phyloP scores from a whole-genome alignment of 331 rosid genomes.

The Malus hybrid region DNA sequence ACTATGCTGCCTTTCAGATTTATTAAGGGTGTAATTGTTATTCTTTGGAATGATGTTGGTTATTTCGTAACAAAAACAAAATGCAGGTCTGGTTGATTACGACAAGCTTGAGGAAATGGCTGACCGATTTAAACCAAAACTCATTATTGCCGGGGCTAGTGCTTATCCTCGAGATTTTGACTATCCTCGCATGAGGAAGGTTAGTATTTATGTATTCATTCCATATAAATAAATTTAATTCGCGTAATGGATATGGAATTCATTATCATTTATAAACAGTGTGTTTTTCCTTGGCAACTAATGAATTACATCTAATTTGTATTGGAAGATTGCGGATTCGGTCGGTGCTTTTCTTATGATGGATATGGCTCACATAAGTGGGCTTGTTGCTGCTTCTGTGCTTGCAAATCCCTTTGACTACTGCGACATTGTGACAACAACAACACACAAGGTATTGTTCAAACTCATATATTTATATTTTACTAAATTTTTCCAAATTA shows the following conservation, averaged over 20 bases:
- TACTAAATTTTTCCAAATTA: neutral
- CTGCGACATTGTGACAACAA: slow-evolving; percentile 90
- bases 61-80: neutral
- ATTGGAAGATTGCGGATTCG: slow-evolving; percentile 63
- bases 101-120: slow-evolving; percentile 92
- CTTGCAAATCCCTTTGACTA: slow-evolving; percentile 80
- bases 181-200: slow-evolving; percentile 86
- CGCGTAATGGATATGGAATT: neutral
- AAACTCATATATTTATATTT: neutral
- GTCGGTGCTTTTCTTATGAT: slow-evolving; percentile 98
- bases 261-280: neutral
- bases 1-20: neutral
- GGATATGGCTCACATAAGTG: slow-evolving; percentile 99
- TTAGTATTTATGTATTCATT: slow-evolving; percentile 15
- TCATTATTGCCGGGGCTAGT: slow-evolving; percentile 93
- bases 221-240: neutral
- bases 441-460: slow-evolving; percentile 80
- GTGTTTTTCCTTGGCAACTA: slow-evolving; percentile 3
- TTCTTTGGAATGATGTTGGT: neutral
- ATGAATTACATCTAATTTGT: slow-evolving; percentile 19
- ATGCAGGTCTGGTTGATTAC: slow-evolving; percentile 76
- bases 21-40: neutral
- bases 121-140: slow-evolving; percentile 72
- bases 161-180: slow-evolving; percentile 97
- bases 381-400: slow-evolving; percentile 94